Base-by-base conservation (phyloP, 495 filamentous ascomycete species). In the Chlorociboria aeruginascens region DNA sequence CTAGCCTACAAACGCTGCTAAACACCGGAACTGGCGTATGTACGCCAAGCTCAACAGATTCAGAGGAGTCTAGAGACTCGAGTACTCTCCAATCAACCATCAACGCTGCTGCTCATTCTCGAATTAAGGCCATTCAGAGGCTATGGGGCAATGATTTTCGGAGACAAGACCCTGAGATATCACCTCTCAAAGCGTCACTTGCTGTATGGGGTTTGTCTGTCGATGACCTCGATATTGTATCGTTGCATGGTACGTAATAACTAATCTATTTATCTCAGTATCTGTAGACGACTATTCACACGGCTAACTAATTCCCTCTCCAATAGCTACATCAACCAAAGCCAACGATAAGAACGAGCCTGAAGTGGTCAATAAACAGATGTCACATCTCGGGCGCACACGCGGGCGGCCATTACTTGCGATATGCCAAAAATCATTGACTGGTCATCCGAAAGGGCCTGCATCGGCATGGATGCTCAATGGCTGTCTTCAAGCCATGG, bases 391-490 rank as follows among this genome's bases (percentile, higher is more conserved):
- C 33, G 92, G 92, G 45, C 84, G 92, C 37, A 77, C 78, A 64
- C 92, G 90, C 73, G 92, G 92, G 55, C 95, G 95, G 61, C 86
- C 88, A 16, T 68, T 98, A 6, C 65, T 95, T 42, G 89, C 87
- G 66, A 87, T 98, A 62, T 98, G 94, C 83, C 92, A 98, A 66
- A 98, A 98, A 65, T 95, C 90, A 63, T 79, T 98, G 32, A 98
- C 92, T 7, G 92, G 92, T 54, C 92, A 98, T 64, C 89, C 92
- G 54, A 98, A 98, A 78, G 92, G 89, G 78, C 88, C 92, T 52
- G 92, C 92, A 36, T 90, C 89, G 63, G 92, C 89, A 35, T 98
- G 92, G 90, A 96, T 97, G 92, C 82, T 97, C 73, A 98, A 98
- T 69, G 92, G 92, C 52, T 86, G 85, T 61, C 66, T 98, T 58